These are phyloP conservation scores for Pulveroboletus ravenelii DNA, from an alignment of 768 basidiomycete genomes.

Conservation along the genomic window DNA sequence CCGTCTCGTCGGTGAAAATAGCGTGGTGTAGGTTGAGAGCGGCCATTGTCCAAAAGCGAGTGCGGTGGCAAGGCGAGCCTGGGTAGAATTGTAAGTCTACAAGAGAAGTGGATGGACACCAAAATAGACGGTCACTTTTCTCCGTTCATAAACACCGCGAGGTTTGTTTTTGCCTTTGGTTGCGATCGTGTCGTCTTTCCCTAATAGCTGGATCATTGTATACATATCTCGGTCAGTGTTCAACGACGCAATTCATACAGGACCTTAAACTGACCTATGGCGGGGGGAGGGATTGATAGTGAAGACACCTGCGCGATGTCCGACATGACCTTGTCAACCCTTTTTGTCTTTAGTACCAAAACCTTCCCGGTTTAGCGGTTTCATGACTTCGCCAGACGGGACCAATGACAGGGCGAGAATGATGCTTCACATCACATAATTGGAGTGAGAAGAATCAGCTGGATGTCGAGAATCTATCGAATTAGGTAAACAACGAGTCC, in stretches of 20 bases:
- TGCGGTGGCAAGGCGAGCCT: conserved; percentile 12
- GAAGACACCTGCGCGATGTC: neutral
- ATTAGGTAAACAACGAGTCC: conserved; percentile 9
- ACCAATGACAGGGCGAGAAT: conserved; percentile 16
- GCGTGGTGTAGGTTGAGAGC: conserved; percentile 56
- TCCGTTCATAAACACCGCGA: conserved; percentile 12
- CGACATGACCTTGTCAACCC: conserved; percentile 10
- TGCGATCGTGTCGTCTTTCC: conserved; percentile 3
- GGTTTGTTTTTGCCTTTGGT: conserved; percentile 1
- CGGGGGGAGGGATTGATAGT: neutral
- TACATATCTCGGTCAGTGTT: conserved; percentile 2
- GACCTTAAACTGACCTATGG: conserved; percentile 11
- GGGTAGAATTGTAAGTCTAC: conserved; percentile 10
- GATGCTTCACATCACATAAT: conserved; percentile 24
- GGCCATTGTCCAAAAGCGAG: conserved; percentile 42
- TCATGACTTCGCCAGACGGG: conserved; percentile 1
- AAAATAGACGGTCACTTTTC: conserved; percentile 6
- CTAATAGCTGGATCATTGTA: conserved; percentile 6
- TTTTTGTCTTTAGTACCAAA: conserved; percentile 12
- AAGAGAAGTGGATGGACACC: conserved; percentile 9
- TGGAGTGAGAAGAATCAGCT: conserved; percentile 22
- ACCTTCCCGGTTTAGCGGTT: conserved; percentile 13
- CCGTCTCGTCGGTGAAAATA: conserved; percentile 38
- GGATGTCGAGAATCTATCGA: conserved; percentile 20
- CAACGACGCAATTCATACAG: neutral